These are phyloP conservation scores for Tylopilus sp. DNA, from an alignment of 768 basidiomycete genomes.

Conservation along the genomic window DNA sequence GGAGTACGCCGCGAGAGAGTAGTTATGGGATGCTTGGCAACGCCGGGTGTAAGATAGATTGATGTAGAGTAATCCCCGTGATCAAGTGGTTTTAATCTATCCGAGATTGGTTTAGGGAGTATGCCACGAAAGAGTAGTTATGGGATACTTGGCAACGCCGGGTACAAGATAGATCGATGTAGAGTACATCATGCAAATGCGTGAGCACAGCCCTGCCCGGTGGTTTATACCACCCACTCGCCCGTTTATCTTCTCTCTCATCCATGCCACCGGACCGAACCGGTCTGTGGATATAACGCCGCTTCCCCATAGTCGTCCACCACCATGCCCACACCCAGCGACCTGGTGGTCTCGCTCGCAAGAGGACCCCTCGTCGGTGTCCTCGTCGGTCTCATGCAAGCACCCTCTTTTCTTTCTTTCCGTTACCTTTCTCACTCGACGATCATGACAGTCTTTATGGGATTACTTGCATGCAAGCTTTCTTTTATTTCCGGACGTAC, in stretches of 20 bases:
- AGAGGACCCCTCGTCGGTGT: slow-evolving; percentile 29
- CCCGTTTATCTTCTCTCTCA: too few relatives aligned
- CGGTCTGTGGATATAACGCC: too few relatives aligned
- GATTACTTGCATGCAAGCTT: slow-evolving; percentile 25
- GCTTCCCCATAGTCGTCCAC: too few relatives aligned
- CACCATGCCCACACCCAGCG: slow-evolving; percentile 7
- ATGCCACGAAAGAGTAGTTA: background rate
- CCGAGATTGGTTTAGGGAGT: background rate
- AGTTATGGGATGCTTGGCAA: too few relatives aligned
- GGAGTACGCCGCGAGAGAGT: too few relatives aligned
- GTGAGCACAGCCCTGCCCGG: too few relatives aligned
- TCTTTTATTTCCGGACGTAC: slow-evolving; percentile 29
- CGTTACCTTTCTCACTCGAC: background rate
- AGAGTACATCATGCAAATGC: too few relatives aligned
- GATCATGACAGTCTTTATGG: slow-evolving; percentile 23
- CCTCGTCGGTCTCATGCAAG: slow-evolving; percentile 22
- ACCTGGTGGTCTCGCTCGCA: slow-evolving; percentile 9
- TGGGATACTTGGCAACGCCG: too few relatives aligned
- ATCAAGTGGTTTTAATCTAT: background rate
- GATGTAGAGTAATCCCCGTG: too few relatives aligned
- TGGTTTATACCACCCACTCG: too few relatives aligned
- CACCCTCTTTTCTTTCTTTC: background rate
- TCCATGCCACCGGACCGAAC: background rate
- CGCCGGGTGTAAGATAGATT: too few relatives aligned
- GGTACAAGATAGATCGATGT: too few relatives aligned